Evolutionary conservation across 805 yeast genomes (phyloP), one percentile per base, ranked within the genome.

Genomic region (Wickerhamiella occidentalis): DNA sequence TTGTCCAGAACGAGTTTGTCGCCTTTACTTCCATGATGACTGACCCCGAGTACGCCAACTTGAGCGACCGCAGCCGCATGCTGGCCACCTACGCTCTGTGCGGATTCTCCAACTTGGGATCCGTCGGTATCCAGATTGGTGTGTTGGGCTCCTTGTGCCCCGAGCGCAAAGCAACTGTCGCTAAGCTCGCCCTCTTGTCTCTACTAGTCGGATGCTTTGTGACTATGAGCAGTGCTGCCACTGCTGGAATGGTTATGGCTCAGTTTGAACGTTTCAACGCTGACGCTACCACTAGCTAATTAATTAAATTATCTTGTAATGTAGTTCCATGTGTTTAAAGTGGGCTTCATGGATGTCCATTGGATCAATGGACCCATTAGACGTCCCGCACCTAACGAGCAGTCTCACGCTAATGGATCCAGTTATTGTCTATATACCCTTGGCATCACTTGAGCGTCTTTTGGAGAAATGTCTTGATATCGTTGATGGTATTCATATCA

Each of bases 21-120:
- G 82, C 78, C 33, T 78, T 64, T 58, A 49, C 61, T n/a, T 58
- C 60, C 48, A 61, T 75, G 61, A 65, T 69, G 56, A 62, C 61
- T 42, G 60, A 57, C 52, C 61, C 68, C 3, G 70, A 70, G 49
- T 76, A 72, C 65, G 68, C 65, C 33, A 58, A 62, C 41, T 62
- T 78, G 70, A 67, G 76, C 33, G 63, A 67, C 47, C 72, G 82
- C 63, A 76, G 77, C 35, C 68, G 68, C 30, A 64, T 78, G 58
- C 66, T 78, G 57, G 80, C 80, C 30, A 77, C 82, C 17, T 78
- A 76, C 54, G 77, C 79, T 17, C 69, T 76, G 38, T 77, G 82
- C 67, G 81, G 82, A 1, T 78, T 78, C 61, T 74, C 80, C 30
- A 78, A 78, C 63, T 65, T 78, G 43, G 82, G 82, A 26, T 74